These are phyloP conservation scores for Ambrosiella beaveri DNA, from an alignment of 2,329 filamentous ascomycete genomes.

Conservation along the genomic window DNA sequence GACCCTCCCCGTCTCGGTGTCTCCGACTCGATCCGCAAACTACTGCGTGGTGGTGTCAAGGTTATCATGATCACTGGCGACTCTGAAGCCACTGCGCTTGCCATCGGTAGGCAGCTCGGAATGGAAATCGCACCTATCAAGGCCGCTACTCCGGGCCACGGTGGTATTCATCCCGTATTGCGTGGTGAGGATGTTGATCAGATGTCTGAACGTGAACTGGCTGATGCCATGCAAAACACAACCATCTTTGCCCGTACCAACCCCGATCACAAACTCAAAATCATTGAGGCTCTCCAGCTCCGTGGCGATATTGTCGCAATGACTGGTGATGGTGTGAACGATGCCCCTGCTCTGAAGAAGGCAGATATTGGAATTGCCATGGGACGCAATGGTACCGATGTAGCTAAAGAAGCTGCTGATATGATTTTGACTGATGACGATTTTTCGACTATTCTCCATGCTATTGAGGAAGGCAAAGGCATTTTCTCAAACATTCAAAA, in stretches of 20 bases:
- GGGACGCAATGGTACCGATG: constrained; percentile 87
- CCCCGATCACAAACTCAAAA: constrained; percentile 96
- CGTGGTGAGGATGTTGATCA: constrained; percentile 81
- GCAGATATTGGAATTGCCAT: constrained; percentile 97
- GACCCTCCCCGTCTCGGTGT: constrained; percentile 87
- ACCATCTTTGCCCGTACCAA: constrained; percentile 93
- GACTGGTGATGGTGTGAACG: constrained; percentile 97
- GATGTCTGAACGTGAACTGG: constrained; percentile 74
- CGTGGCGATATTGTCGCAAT: constrained; percentile 95
- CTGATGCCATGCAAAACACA: constrained; percentile 69
- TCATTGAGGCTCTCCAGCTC: constrained; percentile 76
- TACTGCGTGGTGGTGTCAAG: constrained; percentile 88
- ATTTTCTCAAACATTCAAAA: constrained; percentile 99
- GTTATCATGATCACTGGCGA: constrained; percentile 99
- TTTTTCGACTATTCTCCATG: constrained; percentile 78
- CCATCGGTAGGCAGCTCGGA: constrained; percentile 86
- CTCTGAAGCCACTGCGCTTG: constrained; percentile 82
- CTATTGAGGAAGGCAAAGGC: constrained; percentile 96
- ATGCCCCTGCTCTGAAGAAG: constrained; percentile 89
- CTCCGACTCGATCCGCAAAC: constrained; percentile 66
- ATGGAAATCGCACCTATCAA: constrained; percentile 56
- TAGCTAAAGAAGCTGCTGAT: constrained; percentile 89
- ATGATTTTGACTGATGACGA: constrained; percentile 86
- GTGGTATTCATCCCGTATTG: constrained; percentile 54
- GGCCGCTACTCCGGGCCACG: constrained; percentile 33